Percentiles rank a stretch among this genome's conserved stretches.
Evolutionary conservation across 768 basidiomycete genomes (phyloP).

Genomic region (Pleurotus ostreatus): DNA sequence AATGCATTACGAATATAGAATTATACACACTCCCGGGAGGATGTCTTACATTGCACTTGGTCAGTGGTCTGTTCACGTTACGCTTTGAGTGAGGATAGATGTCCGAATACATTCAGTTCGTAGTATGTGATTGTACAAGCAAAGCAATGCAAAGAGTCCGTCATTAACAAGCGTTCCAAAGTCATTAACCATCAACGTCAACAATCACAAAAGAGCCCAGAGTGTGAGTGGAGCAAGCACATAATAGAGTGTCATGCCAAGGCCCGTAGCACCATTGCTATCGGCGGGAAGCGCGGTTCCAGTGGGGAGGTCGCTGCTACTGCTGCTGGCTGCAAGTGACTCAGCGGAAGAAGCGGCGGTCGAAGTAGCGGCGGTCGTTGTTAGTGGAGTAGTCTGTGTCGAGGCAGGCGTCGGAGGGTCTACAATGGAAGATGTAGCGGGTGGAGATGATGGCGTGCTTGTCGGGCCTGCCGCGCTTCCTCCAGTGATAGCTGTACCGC

Average conservation of each 20-base stretch:
- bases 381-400: not conserved
- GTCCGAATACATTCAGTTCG: too few relatives aligned
- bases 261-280: not conserved
- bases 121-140: not conserved
- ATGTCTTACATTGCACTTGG: too few relatives aligned
- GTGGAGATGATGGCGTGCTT: not conserved
- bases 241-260: not conserved
- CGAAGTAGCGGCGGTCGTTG: not conserved
- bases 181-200: not conserved
- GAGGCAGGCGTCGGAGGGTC: not conserved
- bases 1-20: too few relatives aligned
- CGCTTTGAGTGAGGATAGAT: too few relatives aligned
- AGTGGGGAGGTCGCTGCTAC: not conserved
- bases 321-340: not conserved
- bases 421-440: not conserved
- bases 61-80: too few relatives aligned
- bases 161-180: not conserved
- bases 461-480: conserved; percentile 12
- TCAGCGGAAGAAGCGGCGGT: not conserved
- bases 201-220: conserved; percentile 2
- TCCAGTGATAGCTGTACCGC: conserved; percentile 26
- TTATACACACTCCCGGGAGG: too few relatives aligned
- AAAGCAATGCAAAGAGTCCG: not conserved
- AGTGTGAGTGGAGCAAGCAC: not conserved
- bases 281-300: conserved; percentile 2